These are phyloP conservation scores for Mycena haematopus DNA, from an alignment of 768 basidiomycete genomes.

Conservation along the genomic window DNA sequence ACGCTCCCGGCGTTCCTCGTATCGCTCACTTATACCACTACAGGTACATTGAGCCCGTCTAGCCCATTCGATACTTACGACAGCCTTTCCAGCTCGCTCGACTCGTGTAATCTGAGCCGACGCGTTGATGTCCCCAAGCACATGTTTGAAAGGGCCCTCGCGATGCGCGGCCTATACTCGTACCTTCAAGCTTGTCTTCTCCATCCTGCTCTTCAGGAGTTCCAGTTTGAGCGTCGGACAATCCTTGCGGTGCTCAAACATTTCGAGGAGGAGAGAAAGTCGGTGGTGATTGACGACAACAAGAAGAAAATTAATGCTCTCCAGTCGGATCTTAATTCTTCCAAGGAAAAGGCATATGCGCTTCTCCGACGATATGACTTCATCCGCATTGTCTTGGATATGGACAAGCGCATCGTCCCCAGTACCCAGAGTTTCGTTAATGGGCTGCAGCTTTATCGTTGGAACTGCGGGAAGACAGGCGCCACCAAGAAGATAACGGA, in stretches of 20 bases:
- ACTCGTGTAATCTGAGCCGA: constrained; percentile 20
- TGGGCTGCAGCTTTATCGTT: constrained; percentile 14
- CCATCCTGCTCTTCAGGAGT: constrained; percentile 28
- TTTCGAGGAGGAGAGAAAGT: constrained; percentile 26
- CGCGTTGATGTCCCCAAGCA: constrained; percentile 19
- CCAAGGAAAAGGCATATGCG: constrained; percentile 16
- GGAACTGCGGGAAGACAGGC: constrained; percentile 30
- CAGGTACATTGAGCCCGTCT: constrained; percentile 9
- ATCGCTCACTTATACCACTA: constrained; percentile 29
- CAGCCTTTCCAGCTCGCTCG: constrained; percentile 10
- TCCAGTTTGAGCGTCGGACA: constrained; percentile 4
- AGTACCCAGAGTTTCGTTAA: constrained; percentile 12
- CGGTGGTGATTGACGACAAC: constrained; percentile 19
- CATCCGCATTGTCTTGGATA: constrained; percentile 22
- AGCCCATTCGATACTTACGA: background rate
- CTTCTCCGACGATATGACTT: constrained; percentile 28
- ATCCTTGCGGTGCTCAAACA: constrained; percentile 21
- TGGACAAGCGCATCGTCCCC: constrained; percentile 20
- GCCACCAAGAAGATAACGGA: constrained; percentile 19
- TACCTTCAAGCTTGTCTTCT: constrained; percentile 24
- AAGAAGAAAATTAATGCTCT: constrained; percentile 17
- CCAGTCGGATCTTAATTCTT: constrained; percentile 15
- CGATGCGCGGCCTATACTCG: constrained; percentile 26
- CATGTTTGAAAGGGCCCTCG: constrained; percentile 21
- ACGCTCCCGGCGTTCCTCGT: constrained; percentile 25